Conservation (phyloP, 177 flowering plant species). For the Vitis hybrid region DNA sequence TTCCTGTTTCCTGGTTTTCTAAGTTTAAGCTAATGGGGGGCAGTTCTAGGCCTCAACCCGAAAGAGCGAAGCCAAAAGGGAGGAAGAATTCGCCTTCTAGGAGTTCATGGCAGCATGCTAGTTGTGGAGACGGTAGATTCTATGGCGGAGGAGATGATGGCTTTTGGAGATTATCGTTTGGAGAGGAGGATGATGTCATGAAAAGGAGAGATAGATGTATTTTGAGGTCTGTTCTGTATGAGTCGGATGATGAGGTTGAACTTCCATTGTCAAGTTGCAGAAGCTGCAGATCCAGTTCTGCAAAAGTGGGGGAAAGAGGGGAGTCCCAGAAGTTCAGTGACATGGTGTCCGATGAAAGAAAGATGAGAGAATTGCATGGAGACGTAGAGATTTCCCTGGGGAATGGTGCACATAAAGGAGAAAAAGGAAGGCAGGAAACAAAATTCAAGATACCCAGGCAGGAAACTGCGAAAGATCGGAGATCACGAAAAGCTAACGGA, state of each 20-base stretch:
- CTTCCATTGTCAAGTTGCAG: slow-evolving; percentile 20
- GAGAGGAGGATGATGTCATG: slow-evolving; percentile 8
- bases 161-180: slow-evolving; percentile 58
- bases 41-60: slow-evolving; percentile 20
- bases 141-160: slow-evolving; percentile 36
- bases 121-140: slow-evolving; percentile 22
- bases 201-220: neutral
- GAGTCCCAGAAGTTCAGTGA: slow-evolving; percentile 17
- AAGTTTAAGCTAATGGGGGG: slow-evolving; percentile 52
- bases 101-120: slow-evolving; percentile 13
- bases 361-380: slow-evolving; percentile 22
- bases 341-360: slow-evolving; percentile 21
- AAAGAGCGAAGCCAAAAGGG: slow-evolving; percentile 23
- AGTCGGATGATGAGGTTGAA: slow-evolving; percentile 32
- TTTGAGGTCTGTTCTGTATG: slow-evolving; percentile 25
- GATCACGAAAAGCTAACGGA: slow-evolving; percentile 10
- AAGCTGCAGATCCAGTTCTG: slow-evolving; percentile 19
- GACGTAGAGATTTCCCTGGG: slow-evolving; percentile 10
- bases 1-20: slow-evolving; percentile 65
- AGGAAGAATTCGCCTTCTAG: slow-evolving; percentile 11
- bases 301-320: slow-evolving; percentile 2
- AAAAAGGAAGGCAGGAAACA: slow-evolving; percentile 4
- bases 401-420: slow-evolving; percentile 1
- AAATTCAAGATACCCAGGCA: slow-evolving; percentile 16
- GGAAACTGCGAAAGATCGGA: slow-evolving; percentile 16